Conservation (phyloP, 2,329 filamentous ascomycete genomes). For the Aspergillus aculeatinus region DNA sequence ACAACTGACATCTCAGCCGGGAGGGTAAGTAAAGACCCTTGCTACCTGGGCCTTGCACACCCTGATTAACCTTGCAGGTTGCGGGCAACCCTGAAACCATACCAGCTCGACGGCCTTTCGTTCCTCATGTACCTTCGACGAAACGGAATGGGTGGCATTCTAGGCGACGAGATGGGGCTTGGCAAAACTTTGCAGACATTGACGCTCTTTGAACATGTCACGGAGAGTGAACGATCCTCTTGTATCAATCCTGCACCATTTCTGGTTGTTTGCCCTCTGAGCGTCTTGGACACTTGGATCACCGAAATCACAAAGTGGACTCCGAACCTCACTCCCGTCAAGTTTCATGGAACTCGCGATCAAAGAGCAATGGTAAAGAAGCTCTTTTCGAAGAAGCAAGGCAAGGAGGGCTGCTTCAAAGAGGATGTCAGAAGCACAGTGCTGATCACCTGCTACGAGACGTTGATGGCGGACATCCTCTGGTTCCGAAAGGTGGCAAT, state of each 20-base stretch:
- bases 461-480: slow-evolving; percentile 44
- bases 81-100: slow-evolving; percentile 52
- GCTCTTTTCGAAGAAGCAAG: slow-evolving; percentile 8
- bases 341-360: slow-evolving; percentile 49
- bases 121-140: slow-evolving; percentile 45
- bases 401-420: neutral
- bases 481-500: slow-evolving; percentile 54
- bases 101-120: slow-evolving; percentile 52
- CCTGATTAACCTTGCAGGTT: neutral
- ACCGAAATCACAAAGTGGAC: slow-evolving; percentile 51
- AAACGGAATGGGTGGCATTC: slow-evolving; percentile 29
- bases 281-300: slow-evolving; percentile 52
- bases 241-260: slow-evolving; percentile 9
- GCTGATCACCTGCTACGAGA: slow-evolving; percentile 54
- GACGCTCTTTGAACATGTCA: slow-evolving; percentile 50
- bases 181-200: slow-evolving; percentile 31
- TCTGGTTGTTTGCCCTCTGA: slow-evolving; percentile 52
- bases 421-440: slow-evolving; percentile 20
- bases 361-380: slow-evolving; percentile 37
- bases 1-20: neutral
- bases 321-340: slow-evolving; percentile 42
- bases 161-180: slow-evolving; percentile 33
- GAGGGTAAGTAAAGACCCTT: slow-evolving; percentile 3
- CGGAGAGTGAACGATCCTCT: slow-evolving; percentile 32
- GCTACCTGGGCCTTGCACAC: slow-evolving; percentile 22